Evolutionary conservation across 148 eudicot genomes (phyloP).

Genomic region (Vaccinium macrocarpon): DNA sequence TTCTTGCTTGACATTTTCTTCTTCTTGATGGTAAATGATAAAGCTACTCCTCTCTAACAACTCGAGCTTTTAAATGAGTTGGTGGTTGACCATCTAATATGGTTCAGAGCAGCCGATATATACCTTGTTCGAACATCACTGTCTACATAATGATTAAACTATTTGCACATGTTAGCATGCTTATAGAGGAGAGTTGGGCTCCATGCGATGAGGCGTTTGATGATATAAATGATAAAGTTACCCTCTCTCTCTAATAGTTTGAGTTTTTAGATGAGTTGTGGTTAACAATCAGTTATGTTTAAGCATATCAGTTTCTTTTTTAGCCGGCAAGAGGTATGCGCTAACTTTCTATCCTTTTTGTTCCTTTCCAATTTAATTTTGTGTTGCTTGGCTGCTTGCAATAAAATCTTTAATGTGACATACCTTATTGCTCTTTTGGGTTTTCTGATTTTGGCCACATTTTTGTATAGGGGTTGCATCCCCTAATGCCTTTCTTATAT

Average conservation of each 20-base stretch:
- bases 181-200: not conserved
- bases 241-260: no score
- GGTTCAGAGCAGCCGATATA: not conserved
- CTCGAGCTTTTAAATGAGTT: not conserved
- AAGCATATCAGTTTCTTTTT: not conserved
- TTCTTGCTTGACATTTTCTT: not conserved
- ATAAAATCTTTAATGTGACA: slow-evolving; percentile 4
- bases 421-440: not conserved
- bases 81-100: not conserved
- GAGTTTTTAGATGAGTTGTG: no score
- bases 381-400: slow-evolving; percentile 21
- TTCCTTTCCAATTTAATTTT: not conserved
- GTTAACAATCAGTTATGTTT: not conserved
- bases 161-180: not conserved
- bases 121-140: not conserved
- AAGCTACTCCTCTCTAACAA: not conserved
- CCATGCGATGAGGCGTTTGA: not conserved
- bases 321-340: not conserved
- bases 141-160: not conserved
- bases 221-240: no score
- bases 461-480: not conserved
- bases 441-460: not conserved
- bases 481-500: not conserved
- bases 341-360: not conserved
- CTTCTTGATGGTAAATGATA: not conserved